Conservation (phyloP, 2,329 filamentous ascomycete genomes). For the Sclerotinia glacialis region DNA sequence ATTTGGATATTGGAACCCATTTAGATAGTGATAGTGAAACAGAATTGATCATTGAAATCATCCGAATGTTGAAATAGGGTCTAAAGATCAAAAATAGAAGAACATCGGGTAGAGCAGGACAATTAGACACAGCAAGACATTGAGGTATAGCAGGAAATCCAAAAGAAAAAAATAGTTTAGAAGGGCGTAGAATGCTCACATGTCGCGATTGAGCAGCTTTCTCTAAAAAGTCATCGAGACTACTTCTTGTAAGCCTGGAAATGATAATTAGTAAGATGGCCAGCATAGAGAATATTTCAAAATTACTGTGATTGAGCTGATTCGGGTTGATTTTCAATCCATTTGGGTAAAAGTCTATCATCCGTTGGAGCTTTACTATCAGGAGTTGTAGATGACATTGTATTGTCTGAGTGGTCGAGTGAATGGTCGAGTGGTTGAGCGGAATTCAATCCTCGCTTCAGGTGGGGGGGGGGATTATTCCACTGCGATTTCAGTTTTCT, state of each 20-base stretch:
- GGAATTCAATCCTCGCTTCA: conserved; percentile 12
- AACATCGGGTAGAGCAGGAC: neutral
- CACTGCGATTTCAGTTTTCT: neutral
- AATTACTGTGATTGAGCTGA: conserved; percentile 41
- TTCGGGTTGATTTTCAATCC: conserved; percentile 45
- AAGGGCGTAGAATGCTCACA: conserved; percentile 23
- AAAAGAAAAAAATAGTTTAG: neutral
- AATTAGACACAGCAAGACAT: neutral
- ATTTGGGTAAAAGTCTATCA: conserved; percentile 38
- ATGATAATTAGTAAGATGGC: neutral
- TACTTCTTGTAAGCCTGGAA: conserved; percentile 30
- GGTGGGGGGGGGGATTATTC: neutral
- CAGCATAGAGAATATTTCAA: conserved; percentile 28
- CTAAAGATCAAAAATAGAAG: neutral
- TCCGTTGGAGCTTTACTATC: conserved; percentile 25
- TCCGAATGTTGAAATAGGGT: neutral
- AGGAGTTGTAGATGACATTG: neutral
- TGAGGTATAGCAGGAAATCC: neutral
- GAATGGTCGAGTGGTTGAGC: neutral
- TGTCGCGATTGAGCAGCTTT: conserved; percentile 49
- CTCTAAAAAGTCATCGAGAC: conserved; percentile 31
- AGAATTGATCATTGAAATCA: neutral
- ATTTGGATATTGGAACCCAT: neutral
- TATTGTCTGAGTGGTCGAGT: conserved; percentile 1
- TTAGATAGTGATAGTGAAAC: neutral